phyloP scores from a whole-genome alignment of 345 rosid species.

The Eucalyptus cloeziana region DNA sequence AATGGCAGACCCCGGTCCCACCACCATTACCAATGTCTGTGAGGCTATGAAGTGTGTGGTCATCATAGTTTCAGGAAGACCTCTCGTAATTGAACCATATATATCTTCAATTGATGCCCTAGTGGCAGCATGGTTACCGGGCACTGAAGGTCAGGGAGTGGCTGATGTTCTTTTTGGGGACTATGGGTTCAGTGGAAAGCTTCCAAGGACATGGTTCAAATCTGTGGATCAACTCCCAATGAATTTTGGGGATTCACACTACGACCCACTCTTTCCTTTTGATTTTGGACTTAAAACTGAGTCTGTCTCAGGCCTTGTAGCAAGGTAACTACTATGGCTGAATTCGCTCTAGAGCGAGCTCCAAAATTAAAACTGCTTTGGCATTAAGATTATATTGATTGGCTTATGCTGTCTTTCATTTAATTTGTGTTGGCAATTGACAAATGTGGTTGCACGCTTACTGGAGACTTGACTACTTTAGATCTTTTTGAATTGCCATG shows the following conservation, averaged over 20 bases:
- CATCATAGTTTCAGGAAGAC: slow-evolving; percentile 74
- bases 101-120: slow-evolving; percentile 51
- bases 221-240: slow-evolving; percentile 85
- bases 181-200: slow-evolving; percentile 76
- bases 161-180: slow-evolving; percentile 83
- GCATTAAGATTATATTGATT: background rate
- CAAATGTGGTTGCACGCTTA: background rate
- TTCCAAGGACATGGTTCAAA: slow-evolving; percentile 85
- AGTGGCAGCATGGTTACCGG: slow-evolving; percentile 92
- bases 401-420: background rate
- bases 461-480: background rate
- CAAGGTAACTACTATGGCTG: slow-evolving; percentile 26
- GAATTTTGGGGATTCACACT: slow-evolving; percentile 66
- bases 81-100: slow-evolving; percentile 72
- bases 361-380: background rate
- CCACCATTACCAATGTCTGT: slow-evolving; percentile 51
- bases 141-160: slow-evolving; percentile 92
- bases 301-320: slow-evolving; percentile 37
- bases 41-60: slow-evolving; percentile 63
- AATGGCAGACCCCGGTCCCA: slow-evolving; percentile 61
- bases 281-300: slow-evolving; percentile 78
- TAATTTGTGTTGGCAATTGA: background rate
- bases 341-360: background rate
- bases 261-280: slow-evolving; percentile 77
- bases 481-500: background rate